phyloP scores from a whole-genome alignment of 805 yeast genomes.

The Metschnikowia cerradonensis region DNA sequence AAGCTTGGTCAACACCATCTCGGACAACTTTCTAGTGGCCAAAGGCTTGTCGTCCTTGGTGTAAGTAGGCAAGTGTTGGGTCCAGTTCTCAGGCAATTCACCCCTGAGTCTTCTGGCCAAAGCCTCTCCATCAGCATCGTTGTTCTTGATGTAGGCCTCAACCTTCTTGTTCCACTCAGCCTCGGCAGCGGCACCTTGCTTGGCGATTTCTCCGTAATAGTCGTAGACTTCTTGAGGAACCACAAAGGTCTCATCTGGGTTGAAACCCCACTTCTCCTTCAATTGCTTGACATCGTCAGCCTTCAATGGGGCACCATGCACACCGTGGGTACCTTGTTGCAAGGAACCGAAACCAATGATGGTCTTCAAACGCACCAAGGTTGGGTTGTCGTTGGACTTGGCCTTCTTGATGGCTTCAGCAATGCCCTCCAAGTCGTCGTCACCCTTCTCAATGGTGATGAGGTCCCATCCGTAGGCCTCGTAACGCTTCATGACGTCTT shows the following conservation, averaged over 20 bases:
- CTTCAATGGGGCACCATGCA: slow-evolving; percentile 96
- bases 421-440: slow-evolving; percentile 70
- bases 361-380: slow-evolving; percentile 83
- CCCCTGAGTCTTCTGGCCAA: slow-evolving; percentile 71
- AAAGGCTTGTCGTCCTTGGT: slow-evolving; percentile 73
- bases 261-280: slow-evolving; percentile 80
- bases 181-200: slow-evolving; percentile 64
- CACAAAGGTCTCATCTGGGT: slow-evolving; percentile 74
- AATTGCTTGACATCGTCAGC: slow-evolving; percentile 86
- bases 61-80: slow-evolving; percentile 70
- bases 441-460: slow-evolving; percentile 71
- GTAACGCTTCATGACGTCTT: slow-evolving; percentile 80
- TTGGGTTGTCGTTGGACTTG: slow-evolving; percentile 80
- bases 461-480: slow-evolving; percentile 95
- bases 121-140: slow-evolving; percentile 77
- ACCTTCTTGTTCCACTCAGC: slow-evolving; percentile 70
- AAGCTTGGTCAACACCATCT: slow-evolving; percentile 64
- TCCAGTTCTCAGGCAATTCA: slow-evolving; percentile 83
- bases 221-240: slow-evolving; percentile 84
- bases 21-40: slow-evolving; percentile 94
- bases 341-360: slow-evolving; percentile 93
- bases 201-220: slow-evolving; percentile 53
- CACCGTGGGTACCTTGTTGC: slow-evolving; percentile 80
- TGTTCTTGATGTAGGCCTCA: slow-evolving; percentile 57
- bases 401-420: slow-evolving; percentile 76